phyloP scores from a whole-genome alignment of 352 stramenopile species.

The Globisporangium polare region DNA sequence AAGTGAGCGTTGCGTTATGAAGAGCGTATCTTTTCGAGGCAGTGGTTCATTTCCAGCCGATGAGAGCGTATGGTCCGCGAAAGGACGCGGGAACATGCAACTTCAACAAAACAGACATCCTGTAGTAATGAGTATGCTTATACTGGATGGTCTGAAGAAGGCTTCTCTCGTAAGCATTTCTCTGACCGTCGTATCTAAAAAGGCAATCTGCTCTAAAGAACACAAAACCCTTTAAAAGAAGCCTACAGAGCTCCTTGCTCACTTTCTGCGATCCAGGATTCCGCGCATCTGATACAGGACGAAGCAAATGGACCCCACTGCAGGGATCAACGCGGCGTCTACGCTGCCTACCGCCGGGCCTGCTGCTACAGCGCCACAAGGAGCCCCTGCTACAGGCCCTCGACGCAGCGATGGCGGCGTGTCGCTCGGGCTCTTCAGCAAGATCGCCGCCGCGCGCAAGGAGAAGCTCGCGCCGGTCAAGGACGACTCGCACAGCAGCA shows the following conservation, averaged over 20 bases:
- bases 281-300: not conserved
- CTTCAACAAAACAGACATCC: not conserved
- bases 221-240: not conserved
- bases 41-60: not conserved
- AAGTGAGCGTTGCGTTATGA: not conserved
- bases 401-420: conserved; percentile 34
- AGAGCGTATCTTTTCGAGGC: conserved; percentile 1
- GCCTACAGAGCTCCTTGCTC: not conserved
- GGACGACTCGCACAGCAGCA: conserved; percentile 9
- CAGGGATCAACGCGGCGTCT: not conserved
- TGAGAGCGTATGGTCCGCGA: conserved; percentile 1
- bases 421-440: conserved; percentile 65
- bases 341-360: not conserved
- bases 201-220: too few relatives aligned
- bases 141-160: not conserved
- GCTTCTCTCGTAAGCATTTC: too few relatives aligned
- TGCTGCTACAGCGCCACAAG: not conserved
- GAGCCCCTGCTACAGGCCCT: not conserved
- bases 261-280: not conserved
- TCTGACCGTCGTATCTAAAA: too few relatives aligned
- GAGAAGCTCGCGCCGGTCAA: conserved; percentile 41
- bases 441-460: conserved; percentile 68
- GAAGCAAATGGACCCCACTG: not conserved
- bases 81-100: conserved; percentile 1
- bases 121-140: not conserved